A percentile compares a stretch with the other conserved stretches of the same genome.
Conservation (phyloP, 1,139 yeast genomes). For the Debaryomyces coudertii region DNA sequence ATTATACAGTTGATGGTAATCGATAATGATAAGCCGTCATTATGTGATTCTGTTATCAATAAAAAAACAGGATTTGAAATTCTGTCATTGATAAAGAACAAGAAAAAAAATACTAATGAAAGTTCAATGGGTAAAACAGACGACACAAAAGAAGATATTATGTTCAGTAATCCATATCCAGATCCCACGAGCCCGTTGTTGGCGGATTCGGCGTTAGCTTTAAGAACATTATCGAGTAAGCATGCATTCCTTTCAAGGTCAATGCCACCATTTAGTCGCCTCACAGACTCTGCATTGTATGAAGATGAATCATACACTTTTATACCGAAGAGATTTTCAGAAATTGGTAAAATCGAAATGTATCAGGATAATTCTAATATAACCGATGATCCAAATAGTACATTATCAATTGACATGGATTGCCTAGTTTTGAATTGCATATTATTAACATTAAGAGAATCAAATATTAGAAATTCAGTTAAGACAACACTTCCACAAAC, state of each 20-base stretch:
- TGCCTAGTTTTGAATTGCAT: constrained; percentile 36
- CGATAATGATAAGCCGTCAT: constrained; percentile 39
- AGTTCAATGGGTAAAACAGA: constrained; percentile 8
- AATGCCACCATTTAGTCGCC: constrained; percentile 47
- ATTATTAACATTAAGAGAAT: constrained; percentile 38
- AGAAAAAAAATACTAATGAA: constrained; percentile 10
- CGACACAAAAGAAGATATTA: constrained; percentile 11
- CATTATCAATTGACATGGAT: constrained; percentile 38
- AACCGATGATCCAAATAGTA: constrained; percentile 25
- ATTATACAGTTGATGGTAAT: constrained; percentile 37
- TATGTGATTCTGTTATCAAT: constrained; percentile 41
- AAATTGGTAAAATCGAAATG: constrained; percentile 37
- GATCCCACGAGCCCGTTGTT: constrained; percentile 27
- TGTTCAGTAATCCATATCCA: constrained; percentile 34
- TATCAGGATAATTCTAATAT: constrained; percentile 32
- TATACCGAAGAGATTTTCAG: constrained; percentile 40
- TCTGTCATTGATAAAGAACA: constrained; percentile 27
- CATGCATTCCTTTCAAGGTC: neutral
- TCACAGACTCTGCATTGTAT: constrained; percentile 34
- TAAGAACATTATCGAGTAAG: constrained; percentile 1
- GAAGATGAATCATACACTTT: constrained; percentile 17
- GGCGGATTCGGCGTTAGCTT: constrained; percentile 10
- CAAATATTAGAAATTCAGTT: constrained; percentile 29
- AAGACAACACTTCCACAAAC: constrained; percentile 4
- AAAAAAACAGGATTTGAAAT: constrained; percentile 33